Evolutionary conservation across 805 yeast species (phyloP).

Genomic region (Candida silvicultrix): DNA sequence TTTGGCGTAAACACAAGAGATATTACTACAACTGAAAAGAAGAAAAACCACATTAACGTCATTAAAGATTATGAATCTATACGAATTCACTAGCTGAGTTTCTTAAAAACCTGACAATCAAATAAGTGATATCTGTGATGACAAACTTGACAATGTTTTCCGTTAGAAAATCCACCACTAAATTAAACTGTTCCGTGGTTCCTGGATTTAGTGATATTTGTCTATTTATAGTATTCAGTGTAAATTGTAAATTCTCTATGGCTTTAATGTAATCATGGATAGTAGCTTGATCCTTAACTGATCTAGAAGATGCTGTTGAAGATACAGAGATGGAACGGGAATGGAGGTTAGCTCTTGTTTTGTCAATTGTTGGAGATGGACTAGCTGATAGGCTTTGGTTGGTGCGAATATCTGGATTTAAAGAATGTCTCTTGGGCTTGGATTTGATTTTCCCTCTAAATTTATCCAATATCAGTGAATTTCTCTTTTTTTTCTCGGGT

Average conservation of each 20-base stretch:
- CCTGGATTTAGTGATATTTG: neutral
- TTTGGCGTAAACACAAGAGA: neutral
- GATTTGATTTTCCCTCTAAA: conserved; percentile 3
- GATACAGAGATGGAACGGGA: conserved; percentile 2
- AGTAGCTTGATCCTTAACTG: conserved; percentile 9
- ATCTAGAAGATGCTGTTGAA: conserved; percentile 4
- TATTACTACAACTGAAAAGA: neutral
- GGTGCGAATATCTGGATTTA: neutral
- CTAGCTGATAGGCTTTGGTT: neutral
- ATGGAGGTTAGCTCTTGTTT: neutral
- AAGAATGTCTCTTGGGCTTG: neutral
- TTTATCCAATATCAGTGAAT: conserved; percentile 4
- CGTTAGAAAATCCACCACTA: conserved; percentile 4
- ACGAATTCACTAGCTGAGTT: neutral
- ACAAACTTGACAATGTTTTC: conserved; percentile 9
- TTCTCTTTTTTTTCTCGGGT: neutral
- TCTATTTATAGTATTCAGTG: conserved; percentile 1
- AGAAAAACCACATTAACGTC: neutral
- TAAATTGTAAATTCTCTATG: conserved; percentile 4
- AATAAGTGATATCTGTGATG: conserved; percentile 1
- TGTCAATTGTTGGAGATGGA: conserved; percentile 21
- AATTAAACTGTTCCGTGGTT: conserved; percentile 2
- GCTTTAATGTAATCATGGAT: conserved; percentile 5
- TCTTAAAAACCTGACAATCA: conserved; percentile 1
- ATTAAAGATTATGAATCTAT: neutral